These are phyloP conservation scores for Nicotiana noctiflora DNA, from an alignment of 257 asterid genomes.

Conservation along the genomic window DNA sequence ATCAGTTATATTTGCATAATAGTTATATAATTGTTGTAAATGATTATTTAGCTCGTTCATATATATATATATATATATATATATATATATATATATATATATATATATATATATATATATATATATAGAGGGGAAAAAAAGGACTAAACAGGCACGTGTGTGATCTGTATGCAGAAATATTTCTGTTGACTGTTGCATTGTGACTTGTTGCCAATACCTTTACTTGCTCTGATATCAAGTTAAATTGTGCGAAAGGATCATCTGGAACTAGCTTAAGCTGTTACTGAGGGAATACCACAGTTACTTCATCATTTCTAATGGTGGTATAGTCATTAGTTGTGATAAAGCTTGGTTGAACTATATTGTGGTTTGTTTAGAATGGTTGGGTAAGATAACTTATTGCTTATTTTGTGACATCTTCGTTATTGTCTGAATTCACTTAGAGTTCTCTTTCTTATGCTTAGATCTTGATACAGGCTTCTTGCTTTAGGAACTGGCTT, in stretches of 20 bases:
- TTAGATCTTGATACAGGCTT: conserved; percentile 63
- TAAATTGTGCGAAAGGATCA: not conserved
- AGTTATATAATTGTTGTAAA: too few species aligned
- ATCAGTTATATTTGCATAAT: too few species aligned
- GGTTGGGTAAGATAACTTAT: not conserved
- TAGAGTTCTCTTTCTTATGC: conserved; percentile 11
- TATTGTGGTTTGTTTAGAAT: not conserved
- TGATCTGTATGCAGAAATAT: not conserved
- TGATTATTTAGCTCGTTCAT: too few species aligned
- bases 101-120: too few species aligned
- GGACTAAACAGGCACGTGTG: not conserved
- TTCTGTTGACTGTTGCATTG: not conserved
- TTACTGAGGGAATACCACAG: not conserved
- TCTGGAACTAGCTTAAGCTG: not conserved
- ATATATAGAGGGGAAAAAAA: not conserved
- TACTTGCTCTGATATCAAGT: not conserved
- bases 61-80: too few species aligned
- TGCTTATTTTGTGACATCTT: conserved; percentile 15
- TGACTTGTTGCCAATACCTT: not conserved
- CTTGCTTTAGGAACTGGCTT: conserved; percentile 75
- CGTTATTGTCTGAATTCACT: conserved; percentile 10
- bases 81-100: too few species aligned
- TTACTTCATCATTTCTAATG: not conserved
- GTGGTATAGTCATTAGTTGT: not conserved
- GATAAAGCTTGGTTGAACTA: not conserved